These are phyloP conservation scores for Saccharomyces mikatae DNA, from an alignment of 805 yeast genomes.

Conservation along the genomic window DNA sequence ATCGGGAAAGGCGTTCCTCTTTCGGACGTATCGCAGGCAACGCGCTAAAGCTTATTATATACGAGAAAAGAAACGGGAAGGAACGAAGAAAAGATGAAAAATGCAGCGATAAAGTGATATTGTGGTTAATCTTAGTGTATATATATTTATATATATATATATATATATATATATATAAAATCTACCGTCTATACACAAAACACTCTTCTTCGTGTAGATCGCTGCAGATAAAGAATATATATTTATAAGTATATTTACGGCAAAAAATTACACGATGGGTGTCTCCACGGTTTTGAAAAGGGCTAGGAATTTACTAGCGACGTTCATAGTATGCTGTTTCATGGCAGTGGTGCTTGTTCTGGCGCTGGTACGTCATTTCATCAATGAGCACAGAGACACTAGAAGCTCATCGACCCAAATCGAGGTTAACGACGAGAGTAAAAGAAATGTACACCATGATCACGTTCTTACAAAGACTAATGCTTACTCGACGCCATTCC, in stretches of 20 bases:
- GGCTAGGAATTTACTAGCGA: background rate
- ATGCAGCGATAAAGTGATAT: background rate
- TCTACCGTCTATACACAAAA: background rate
- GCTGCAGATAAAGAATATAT: background rate
- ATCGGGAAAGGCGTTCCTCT: background rate
- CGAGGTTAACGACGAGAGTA: background rate
- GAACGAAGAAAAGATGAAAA: background rate
- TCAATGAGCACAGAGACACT: slow-evolving; percentile 9
- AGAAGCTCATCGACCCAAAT: slow-evolving; percentile 4
- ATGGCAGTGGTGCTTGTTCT: slow-evolving; percentile 21
- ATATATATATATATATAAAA: background rate
- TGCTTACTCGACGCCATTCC: background rate
- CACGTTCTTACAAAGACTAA: background rate
- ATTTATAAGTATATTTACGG: background rate
- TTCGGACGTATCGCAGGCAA: background rate
- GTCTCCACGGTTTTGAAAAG: background rate
- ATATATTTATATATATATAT: background rate
- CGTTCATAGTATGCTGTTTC: slow-evolving; percentile 15
- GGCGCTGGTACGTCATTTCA: slow-evolving; percentile 26
- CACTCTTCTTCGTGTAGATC: background rate
- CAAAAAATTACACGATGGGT: background rate
- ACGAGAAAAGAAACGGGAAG: background rate
- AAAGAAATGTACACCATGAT: background rate
- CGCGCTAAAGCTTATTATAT: background rate
- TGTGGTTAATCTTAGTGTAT: background rate